phyloP scores from a whole-genome alignment of 176 grass and related monocot genomes.

The maize (Zea mays) region DNA sequence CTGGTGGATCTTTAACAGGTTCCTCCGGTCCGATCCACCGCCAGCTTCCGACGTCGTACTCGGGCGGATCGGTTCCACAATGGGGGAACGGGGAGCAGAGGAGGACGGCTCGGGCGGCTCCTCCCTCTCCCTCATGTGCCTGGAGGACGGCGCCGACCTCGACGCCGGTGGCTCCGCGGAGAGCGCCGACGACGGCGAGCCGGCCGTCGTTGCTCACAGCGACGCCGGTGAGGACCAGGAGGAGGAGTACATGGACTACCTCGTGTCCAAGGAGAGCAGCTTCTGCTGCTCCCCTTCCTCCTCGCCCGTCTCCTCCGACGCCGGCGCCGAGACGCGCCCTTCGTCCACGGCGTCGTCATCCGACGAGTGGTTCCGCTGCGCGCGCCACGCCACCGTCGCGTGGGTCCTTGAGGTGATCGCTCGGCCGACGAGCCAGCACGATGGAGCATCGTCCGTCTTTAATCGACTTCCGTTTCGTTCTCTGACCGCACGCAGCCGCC shows the following conservation, averaged over 20 bases:
- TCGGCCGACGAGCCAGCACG: background rate
- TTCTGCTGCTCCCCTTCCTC: constrained; percentile 27
- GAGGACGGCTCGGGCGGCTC: constrained; percentile 35
- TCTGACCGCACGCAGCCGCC: constrained; percentile 1
- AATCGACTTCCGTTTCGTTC: background rate
- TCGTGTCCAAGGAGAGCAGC: constrained; percentile 72
- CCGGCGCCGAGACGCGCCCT: constrained; percentile 6
- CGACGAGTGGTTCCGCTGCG: constrained; percentile 51
- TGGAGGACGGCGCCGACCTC: constrained; percentile 62
- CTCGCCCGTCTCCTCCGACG: background rate
- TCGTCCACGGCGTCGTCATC: constrained; percentile 20
- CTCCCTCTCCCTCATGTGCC: constrained; percentile 74
- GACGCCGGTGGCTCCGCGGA: constrained; percentile 19
- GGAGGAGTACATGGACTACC: constrained; percentile 58
- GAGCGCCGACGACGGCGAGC: background rate
- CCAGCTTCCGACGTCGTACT: background rate
- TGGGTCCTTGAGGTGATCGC: constrained; percentile 72
- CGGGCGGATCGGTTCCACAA: background rate
- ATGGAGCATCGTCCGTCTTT: background rate
- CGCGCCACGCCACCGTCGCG: constrained; percentile 48
- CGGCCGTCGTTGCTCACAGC: constrained; percentile 3
- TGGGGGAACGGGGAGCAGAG: constrained; percentile 32
- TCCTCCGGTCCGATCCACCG: background rate
- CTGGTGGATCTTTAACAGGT: constrained; percentile 23
- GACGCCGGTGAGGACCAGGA: background rate